These are phyloP conservation scores for Micractinium conductrix DNA, from an alignment of 139 green algal species.

Conservation along the genomic window DNA sequence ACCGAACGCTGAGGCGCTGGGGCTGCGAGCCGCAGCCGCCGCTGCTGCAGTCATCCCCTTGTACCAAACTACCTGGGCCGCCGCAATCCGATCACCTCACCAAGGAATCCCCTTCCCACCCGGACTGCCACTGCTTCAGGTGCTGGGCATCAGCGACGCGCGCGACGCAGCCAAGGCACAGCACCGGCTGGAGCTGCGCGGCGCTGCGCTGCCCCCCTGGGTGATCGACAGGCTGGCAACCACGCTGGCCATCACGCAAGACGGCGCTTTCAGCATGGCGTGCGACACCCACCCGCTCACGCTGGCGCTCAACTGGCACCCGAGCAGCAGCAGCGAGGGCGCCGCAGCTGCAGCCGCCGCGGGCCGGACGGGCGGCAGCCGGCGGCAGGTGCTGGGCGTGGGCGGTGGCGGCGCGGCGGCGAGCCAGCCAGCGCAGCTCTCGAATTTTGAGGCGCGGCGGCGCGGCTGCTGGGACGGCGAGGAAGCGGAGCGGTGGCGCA, in stretches of 20 bases:
- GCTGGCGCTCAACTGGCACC: slow-evolving; percentile 45
- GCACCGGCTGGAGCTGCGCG: slow-evolving; percentile 50
- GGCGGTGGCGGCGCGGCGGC: not conserved
- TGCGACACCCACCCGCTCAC: slow-evolving; percentile 38
- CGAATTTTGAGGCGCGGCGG: slow-evolving; percentile 28
- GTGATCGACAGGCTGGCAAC: slow-evolving; percentile 43
- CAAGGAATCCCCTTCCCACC: not conserved
- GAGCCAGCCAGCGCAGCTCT: not conserved
- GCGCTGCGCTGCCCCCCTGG: slow-evolving; percentile 49
- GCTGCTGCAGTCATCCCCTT: too few species aligned
- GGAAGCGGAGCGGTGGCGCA: slow-evolving; percentile 33
- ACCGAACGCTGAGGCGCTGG: too few species aligned
- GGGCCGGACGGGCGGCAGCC: not conserved
- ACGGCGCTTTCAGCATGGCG: slow-evolving; percentile 28
- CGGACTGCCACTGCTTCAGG: not conserved
- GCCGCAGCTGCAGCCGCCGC: not conserved
- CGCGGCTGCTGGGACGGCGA: slow-evolving; percentile 33
- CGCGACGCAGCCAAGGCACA: not conserved
- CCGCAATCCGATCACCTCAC: too few species aligned
- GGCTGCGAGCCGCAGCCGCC: too few species aligned
- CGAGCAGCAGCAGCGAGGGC: not conserved
- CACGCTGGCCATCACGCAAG: slow-evolving; percentile 32
- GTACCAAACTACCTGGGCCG: too few species aligned
- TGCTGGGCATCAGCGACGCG: not conserved
- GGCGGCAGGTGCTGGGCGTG: not conserved